A percentile compares a stretch with the other conserved stretches of the same genome.
phyloP scores from a whole-genome alignment of 345 rosid genomes.

The Mangifera indica region DNA sequence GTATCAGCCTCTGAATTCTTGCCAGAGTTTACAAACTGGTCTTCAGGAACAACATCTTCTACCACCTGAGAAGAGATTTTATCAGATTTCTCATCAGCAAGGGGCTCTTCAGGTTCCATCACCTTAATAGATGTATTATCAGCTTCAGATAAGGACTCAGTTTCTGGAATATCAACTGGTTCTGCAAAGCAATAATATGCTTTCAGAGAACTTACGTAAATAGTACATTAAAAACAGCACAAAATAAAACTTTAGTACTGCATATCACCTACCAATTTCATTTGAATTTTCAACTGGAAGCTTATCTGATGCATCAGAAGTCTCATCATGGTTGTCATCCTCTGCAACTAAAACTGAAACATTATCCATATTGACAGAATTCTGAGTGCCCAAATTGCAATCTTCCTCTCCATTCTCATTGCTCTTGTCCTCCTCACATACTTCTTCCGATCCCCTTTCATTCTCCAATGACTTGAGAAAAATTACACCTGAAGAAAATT shows the following conservation, averaged over 20 bases:
- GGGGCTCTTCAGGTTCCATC: neutral
- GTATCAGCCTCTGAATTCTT: neutral
- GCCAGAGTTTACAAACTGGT: neutral
- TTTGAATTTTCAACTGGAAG: conserved; percentile 2
- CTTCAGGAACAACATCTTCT: neutral
- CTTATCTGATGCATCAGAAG: conserved; percentile 22
- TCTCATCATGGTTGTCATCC: conserved; percentile 20
- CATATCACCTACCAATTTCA: conserved; percentile 25
- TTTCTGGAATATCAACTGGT: neutral
- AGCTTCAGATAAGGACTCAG: neutral
- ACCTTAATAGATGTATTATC: neutral
- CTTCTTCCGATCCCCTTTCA: conserved; percentile 25
- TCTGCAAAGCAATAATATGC: conserved; percentile 14
- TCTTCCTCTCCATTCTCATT: neutral
- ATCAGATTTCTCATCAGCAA: neutral
- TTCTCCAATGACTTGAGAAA: conserved; percentile 28
- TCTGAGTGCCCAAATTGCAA: conserved; percentile 1
- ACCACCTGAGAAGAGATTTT: neutral
- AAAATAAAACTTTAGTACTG: neutral
- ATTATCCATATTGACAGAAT: neutral
- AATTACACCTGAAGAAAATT: conserved; percentile 26
- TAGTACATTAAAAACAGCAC: neutral
- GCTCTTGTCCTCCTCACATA: conserved; percentile 15
- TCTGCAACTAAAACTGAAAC: conserved; percentile 26
- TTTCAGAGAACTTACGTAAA: neutral